A percentile compares a stretch with the other conserved stretches of the same genome.
Evolutionary conservation across 1,284 basidiomycete genomes (phyloP).

Genomic region (Amylostereum chailletii): DNA sequence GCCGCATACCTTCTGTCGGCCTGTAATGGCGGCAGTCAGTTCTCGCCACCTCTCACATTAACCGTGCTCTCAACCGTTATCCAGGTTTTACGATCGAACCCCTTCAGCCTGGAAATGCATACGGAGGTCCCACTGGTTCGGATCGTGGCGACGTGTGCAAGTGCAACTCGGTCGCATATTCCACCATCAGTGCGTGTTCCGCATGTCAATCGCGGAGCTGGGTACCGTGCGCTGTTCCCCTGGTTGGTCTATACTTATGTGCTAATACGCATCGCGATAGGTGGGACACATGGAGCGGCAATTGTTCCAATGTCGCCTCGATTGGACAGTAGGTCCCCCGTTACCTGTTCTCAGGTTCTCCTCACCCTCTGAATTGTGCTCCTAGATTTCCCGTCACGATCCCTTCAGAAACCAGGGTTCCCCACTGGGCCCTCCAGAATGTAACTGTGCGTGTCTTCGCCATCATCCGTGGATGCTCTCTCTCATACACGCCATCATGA

Average conservation of each 20-base stretch:
- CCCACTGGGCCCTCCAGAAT: neutral
- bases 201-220: neutral
- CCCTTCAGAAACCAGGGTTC: neutral
- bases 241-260: no score
- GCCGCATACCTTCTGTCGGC: slow-evolving; percentile 2
- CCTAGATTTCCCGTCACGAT: neutral
- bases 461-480: no score
- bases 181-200: neutral
- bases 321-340: no score
- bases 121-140: neutral
- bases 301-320: no score
- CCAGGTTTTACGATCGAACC: neutral
- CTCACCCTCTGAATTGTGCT: no score
- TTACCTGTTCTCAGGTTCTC: no score
- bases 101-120: neutral
- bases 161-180: slow-evolving; percentile 3
- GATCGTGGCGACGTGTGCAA: slow-evolving; percentile 1
- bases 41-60: no score
- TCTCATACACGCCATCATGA: no score
- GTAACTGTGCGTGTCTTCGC: neutral
- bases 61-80: no score
- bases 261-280: no score
- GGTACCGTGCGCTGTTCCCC: neutral
- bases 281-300: no score
- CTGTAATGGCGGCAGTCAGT: slow-evolving; percentile 4